These are phyloP conservation scores for Clonostachys sp. DNA, from an alignment of 2,329 filamentous ascomycete species.

Conservation along the genomic window DNA sequence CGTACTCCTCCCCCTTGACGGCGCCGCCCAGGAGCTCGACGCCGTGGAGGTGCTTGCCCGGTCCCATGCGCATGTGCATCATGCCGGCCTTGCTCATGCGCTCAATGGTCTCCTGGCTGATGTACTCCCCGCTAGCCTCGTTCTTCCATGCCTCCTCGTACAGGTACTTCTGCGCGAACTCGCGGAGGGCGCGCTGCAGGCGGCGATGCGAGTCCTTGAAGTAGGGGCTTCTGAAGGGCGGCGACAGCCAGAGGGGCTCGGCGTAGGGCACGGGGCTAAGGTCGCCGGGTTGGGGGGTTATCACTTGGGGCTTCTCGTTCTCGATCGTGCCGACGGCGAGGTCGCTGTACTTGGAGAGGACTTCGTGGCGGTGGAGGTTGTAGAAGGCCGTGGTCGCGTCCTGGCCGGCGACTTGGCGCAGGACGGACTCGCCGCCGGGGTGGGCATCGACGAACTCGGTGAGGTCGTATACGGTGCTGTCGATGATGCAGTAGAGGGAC, in stretches of 20 bases:
- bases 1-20: conserved; percentile 74
- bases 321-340: conserved; percentile 72
- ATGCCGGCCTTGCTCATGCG: conserved; percentile 71
- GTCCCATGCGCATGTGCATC: conserved; percentile 77
- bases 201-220: conserved; percentile 70
- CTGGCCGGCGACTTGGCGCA: conserved; percentile 74
- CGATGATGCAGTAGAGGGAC: conserved; percentile 78
- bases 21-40: conserved; percentile 65
- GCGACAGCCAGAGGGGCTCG: conserved; percentile 78
- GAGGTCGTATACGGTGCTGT: conserved; percentile 83
- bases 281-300: conserved; percentile 65
- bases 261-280: conserved; percentile 77
- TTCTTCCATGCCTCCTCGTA: conserved; percentile 71
- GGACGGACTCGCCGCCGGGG: conserved; percentile 75
- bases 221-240: conserved; percentile 74
- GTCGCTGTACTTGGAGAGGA: conserved; percentile 73
- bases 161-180: conserved; percentile 69
- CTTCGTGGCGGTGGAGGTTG: conserved; percentile 87
- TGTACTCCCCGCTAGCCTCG: conserved; percentile 68
- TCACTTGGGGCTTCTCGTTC: conserved; percentile 70
- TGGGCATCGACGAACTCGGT: conserved; percentile 83
- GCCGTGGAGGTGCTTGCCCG: conserved; percentile 76
- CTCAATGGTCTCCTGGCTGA: conserved; percentile 70
- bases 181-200: conserved; percentile 64
- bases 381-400: conserved; percentile 84